Base-by-base conservation (phyloP, 73 alveolate genomes). In the Durusdinium trenchii region DNA sequence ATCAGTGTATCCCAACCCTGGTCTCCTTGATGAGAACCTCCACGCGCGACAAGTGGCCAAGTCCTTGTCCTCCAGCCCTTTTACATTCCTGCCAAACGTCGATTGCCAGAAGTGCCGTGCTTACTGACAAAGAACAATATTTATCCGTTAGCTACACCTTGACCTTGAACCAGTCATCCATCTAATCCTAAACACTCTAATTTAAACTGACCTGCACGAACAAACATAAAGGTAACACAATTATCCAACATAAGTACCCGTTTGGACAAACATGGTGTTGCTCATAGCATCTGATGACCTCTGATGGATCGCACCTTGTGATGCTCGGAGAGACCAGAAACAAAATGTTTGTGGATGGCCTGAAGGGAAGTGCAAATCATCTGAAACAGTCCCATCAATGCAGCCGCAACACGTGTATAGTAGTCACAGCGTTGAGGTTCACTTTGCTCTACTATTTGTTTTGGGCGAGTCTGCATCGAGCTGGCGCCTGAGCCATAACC, bases 1-100 rank as follows among this genome's bases (percentile, higher is more conserved):
- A 20, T 20, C 64, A 54, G 20, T 20, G 20, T 12, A 54, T 54
- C 28, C 9, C 64, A 54, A 9, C 64, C 28, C 9, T 54, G 32
- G 2, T 16, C 43, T 83, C 93, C 93, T 83, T 83, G 75, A 83
- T 50, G 38, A 83, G 93, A 28, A 83, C 93, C 35, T 83, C 93
- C 51, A 83, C 20, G 30, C 93, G 73, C 45, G 93, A 83, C 93
- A 83, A 83, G 73, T 83, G 93, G 16, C 50, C 67, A 71, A 83
- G 50, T 3, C 93, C 93, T n/a, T 47, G 75, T 83, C 36, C 30
- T 5, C 93, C 93, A 7, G 47, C 73, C 12, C n/a, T 3, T 48
- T 48, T 23, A 47, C 69, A 47, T 32, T 79, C 90, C 90, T 79
- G 43, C 69, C 20, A 9, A 47, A 20, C 43, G 18, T 6, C 16